Conservation (phyloP, 2,329 filamentous ascomycete genomes). For the Neocucurbitaria cava region DNA sequence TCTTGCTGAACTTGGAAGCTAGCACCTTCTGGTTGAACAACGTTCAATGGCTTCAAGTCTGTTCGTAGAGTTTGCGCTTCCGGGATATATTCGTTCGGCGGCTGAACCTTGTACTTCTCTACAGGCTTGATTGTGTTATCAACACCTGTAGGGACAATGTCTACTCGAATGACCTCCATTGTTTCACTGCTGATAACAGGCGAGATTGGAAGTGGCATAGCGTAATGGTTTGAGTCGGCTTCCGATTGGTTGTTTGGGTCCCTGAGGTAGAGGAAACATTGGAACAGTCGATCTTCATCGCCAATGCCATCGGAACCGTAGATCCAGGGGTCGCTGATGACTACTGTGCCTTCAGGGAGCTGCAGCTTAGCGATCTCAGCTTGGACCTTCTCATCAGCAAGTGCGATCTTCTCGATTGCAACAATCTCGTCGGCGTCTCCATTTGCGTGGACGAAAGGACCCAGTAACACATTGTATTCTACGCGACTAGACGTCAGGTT, state of each 20-base stretch:
- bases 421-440: conserved; percentile 67
- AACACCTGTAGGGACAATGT: conserved; percentile 71
- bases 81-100: conserved; percentile 70
- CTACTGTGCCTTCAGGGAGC: conserved; percentile 62
- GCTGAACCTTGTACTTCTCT: conserved; percentile 64
- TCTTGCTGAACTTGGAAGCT: conserved; percentile 63
- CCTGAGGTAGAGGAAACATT: conserved; percentile 72
- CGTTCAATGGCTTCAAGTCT: conserved; percentile 69
- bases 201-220: conserved; percentile 70
- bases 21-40: conserved; percentile 69
- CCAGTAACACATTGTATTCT: conserved; percentile 65
- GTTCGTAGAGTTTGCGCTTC: conserved; percentile 67
- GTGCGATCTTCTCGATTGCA: conserved; percentile 63
- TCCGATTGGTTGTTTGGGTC: conserved; percentile 66
- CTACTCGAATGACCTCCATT: conserved; percentile 72
- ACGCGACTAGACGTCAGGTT: conserved; percentile 61
- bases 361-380: conserved; percentile 66
- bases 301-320: conserved; percentile 64
- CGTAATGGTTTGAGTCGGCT: conserved; percentile 72
- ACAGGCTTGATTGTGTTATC: conserved; percentile 65
- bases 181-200: conserved; percentile 70
- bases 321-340: conserved; percentile 72
- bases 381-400: conserved; percentile 63
- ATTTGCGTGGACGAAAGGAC: conserved; percentile 63
- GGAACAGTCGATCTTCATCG: conserved; percentile 61